Evolutionary conservation across 345 rosid species (phyloP), one percentile per base, ranked within the genome.

Genomic region (Pistacia integerrima): DNA sequence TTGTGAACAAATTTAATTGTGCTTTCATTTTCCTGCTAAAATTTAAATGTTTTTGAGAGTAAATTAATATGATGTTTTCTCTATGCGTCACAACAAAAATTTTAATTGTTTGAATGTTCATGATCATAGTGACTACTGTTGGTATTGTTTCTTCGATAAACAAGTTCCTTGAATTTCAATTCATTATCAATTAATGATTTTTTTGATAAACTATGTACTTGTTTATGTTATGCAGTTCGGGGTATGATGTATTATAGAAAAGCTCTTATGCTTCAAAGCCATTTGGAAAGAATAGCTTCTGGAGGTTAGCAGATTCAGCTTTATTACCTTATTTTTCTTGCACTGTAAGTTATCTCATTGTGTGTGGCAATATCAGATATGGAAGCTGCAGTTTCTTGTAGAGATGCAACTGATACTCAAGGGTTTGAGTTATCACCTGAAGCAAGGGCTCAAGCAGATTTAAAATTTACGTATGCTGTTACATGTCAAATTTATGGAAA

Each of bases 201-300:
- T 73, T 64, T 25, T 58, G 35, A 67, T 69, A 4, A 49, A 67
- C 51, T 61, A 12, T 65, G 12, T 60, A 68, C 54, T 25, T 75
- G 10, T 59, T 72, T 81, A 79, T 18, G 60, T 64, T 76, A 59
- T 86, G 76, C 90, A 95, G 99, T 95, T 83, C 99, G 99, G 69
- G 99, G 99, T 72, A 95, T 95, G 99, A 95, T 95, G 99, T 95
- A 95, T 87, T 95, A 95, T 65, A 92, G 99, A 83, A 95, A 93
- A 80, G 98, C 99, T 67, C 87, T 95, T 69, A 92, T 95, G 97
- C 99, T 95, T 84, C 99, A 92, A 72, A 78, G 89, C 56, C 91
- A 89, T 85, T 82, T 95, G 85, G 99, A 95, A 80, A 90, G 93
- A 84, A 79, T 71, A 75, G 77, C 79, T 66, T 75, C 83, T 69